Evolutionary conservation across 2,329 filamentous ascomycete species (phyloP).

Genomic region (Cercospora canescens): DNA sequence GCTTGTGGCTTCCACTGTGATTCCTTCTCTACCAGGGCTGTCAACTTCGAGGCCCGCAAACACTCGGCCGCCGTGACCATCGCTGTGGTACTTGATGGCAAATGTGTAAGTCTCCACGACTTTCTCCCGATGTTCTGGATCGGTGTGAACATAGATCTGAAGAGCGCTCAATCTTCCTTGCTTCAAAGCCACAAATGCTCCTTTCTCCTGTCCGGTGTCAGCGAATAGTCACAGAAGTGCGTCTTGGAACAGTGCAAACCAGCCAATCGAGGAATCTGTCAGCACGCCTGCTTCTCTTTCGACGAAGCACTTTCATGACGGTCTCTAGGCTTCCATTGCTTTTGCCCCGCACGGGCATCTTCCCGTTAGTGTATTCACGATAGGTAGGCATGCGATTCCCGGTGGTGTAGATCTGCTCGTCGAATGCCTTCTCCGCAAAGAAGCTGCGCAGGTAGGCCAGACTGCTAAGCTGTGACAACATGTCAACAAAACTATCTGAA

Average conservation of each 20-base stretch:
- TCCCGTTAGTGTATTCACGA: slow-evolving; percentile 33
- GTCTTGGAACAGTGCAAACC: slow-evolving; percentile 36
- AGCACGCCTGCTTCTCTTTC: slow-evolving; percentile 41
- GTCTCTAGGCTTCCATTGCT: slow-evolving; percentile 7
- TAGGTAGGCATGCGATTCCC: slow-evolving; percentile 31
- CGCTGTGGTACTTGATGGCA: slow-evolving; percentile 44
- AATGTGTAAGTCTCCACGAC: slow-evolving; percentile 55
- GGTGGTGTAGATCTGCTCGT: slow-evolving; percentile 30
- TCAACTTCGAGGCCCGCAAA: slow-evolving; percentile 31
- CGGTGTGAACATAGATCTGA: slow-evolving; percentile 49
- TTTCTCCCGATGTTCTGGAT: slow-evolving; percentile 34
- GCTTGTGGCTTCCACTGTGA: slow-evolving; percentile 44
- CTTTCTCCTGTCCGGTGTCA: slow-evolving; percentile 48
- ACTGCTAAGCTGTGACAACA: slow-evolving; percentile 35
- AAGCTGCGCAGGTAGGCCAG: slow-evolving; percentile 36
- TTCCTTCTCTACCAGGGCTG: slow-evolving; percentile 32
- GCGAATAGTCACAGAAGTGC: background rate
- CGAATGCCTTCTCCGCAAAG: slow-evolving; percentile 37
- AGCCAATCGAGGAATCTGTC: slow-evolving; percentile 50
- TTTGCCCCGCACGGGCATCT: slow-evolving; percentile 13
- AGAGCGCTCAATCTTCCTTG: slow-evolving; percentile 45
- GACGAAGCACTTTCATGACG: slow-evolving; percentile 41
- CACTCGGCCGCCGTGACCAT: slow-evolving; percentile 13
- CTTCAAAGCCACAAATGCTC: slow-evolving; percentile 49
- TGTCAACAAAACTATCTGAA: background rate